Percentiles rank a stretch among this genome's conserved stretches.
These are phyloP conservation scores for Penicillium sp. DNA, from an alignment of 2,329 filamentous ascomycete species.

Conservation along the genomic window DNA sequence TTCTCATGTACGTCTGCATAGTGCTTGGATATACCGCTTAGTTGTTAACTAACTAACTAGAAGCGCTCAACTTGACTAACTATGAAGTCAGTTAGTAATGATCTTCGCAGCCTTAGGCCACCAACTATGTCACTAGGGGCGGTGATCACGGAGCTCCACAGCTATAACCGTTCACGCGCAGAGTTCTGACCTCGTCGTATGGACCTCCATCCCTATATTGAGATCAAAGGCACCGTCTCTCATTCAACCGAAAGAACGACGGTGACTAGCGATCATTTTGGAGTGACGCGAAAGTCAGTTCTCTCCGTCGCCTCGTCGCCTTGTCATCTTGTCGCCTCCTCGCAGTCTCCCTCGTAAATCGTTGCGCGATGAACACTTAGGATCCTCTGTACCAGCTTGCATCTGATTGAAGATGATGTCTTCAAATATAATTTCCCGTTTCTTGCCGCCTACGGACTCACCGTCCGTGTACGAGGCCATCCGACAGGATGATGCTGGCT, in stretches of 20 bases:
- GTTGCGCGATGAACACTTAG: constrained; percentile 15
- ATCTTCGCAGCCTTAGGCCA: neutral
- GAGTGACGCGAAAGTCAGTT: constrained; percentile 1
- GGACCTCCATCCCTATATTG: neutral
- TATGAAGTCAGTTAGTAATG: neutral
- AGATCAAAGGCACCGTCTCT: neutral
- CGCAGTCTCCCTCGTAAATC: neutral
- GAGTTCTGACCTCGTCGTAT: neutral
- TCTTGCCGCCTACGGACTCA: constrained; percentile 48
- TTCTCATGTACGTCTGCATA: neutral
- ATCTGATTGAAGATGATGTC: constrained; percentile 36
- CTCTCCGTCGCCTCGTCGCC: constrained; percentile 8
- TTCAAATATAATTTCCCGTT: constrained; percentile 41
- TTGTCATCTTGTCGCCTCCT: constrained; percentile 6
- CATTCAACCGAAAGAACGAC: neutral
- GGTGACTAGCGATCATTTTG: neutral
- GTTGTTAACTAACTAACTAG: no score
- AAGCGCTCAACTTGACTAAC: neutral
- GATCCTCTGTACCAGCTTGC: constrained; percentile 1
- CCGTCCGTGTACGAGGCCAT: constrained; percentile 48
- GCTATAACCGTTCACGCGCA: neutral
- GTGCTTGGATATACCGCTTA: no score
- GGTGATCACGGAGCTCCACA: neutral
- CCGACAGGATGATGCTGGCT: constrained; percentile 44
- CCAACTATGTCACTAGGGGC: neutral